Percentiles rank a stretch among this genome's conserved stretches.
Evolutionary conservation across 345 rosid species (phyloP).

Genomic region (Eucalyptus brandiana): DNA sequence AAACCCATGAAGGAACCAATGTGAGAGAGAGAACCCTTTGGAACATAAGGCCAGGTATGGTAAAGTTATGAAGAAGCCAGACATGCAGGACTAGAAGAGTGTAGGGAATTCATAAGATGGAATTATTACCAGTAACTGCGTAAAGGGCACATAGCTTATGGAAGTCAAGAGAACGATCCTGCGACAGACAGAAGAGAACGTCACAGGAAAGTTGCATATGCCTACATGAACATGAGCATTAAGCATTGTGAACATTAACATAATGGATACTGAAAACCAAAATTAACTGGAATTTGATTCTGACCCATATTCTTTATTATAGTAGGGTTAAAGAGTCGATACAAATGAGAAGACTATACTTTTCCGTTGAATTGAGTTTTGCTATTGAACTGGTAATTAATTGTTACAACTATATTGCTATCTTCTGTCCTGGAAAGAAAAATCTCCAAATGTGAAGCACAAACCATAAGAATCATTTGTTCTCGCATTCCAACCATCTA

Average conservation of each 20-base stretch:
- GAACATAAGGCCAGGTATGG: not conserved
- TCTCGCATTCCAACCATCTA: not conserved
- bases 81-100: not conserved
- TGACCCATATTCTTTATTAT: not conserved
- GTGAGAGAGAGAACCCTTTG: not conserved
- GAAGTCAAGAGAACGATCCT: slow-evolving; percentile 99
- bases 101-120: not conserved
- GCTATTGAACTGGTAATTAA: not conserved
- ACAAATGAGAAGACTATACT: not conserved
- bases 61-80: not conserved
- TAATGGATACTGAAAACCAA: not conserved
- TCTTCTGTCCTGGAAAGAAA: not conserved
- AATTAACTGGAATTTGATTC: not conserved
- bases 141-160: slow-evolving; percentile 74
- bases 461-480: not conserved
- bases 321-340: not conserved
- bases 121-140: slow-evolving; percentile 83
- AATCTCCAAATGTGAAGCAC: not conserved
- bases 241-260: not conserved
- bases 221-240: not conserved
- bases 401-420: not conserved
- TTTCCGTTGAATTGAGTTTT: not conserved
- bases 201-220: not conserved
- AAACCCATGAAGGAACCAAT: not conserved
- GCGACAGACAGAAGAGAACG: slow-evolving; percentile 6